phyloP scores from a whole-genome alignment of 768 basidiomycete genomes.

The Mycena amicta region DNA sequence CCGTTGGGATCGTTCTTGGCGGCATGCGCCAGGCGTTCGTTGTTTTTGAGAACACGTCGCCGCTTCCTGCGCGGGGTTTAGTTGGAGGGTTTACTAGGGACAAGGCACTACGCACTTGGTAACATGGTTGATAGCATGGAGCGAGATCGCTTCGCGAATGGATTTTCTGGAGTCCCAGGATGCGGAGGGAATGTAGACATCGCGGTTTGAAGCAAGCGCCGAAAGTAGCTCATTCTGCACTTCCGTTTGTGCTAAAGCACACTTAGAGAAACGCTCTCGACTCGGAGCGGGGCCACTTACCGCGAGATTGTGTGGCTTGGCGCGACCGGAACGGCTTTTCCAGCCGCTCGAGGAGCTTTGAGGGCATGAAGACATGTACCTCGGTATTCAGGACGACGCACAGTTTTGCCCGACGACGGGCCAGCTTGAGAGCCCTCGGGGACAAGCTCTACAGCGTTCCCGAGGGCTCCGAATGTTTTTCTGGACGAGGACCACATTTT shows the following conservation, averaged over 20 bases:
- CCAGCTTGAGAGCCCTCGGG: constrained; percentile 42
- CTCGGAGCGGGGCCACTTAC: constrained; percentile 35
- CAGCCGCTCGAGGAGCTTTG: constrained; percentile 61
- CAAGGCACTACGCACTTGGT: constrained; percentile 64
- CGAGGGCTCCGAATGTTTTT: constrained; percentile 59
- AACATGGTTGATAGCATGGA: constrained; percentile 89
- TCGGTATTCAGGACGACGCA: constrained; percentile 15
- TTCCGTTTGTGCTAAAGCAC: constrained; percentile 45
- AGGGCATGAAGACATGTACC: background rate
- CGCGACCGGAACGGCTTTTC: constrained; percentile 54
- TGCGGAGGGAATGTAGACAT: constrained; percentile 73
- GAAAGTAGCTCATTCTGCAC: constrained; percentile 73
- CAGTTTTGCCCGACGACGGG: constrained; percentile 30
- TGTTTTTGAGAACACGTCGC: constrained; percentile 87
- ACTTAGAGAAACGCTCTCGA: background rate
- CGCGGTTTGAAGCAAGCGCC: constrained; percentile 65
- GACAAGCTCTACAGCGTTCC: constrained; percentile 51
- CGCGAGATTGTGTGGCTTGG: constrained; percentile 55
- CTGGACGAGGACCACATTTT: constrained; percentile 57
- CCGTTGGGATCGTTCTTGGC: constrained; percentile 54
- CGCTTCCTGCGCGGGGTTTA: constrained; percentile 69
- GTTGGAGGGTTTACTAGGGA: background rate
- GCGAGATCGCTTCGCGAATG: constrained; percentile 67
- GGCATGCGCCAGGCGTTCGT: constrained; percentile 82
- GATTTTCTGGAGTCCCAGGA: constrained; percentile 64